A percentile compares a stretch with the other conserved stretches of the same genome.
phyloP scores from a whole-genome alignment of 441 rosid genomes.

The Theobroma grandiflorum region DNA sequence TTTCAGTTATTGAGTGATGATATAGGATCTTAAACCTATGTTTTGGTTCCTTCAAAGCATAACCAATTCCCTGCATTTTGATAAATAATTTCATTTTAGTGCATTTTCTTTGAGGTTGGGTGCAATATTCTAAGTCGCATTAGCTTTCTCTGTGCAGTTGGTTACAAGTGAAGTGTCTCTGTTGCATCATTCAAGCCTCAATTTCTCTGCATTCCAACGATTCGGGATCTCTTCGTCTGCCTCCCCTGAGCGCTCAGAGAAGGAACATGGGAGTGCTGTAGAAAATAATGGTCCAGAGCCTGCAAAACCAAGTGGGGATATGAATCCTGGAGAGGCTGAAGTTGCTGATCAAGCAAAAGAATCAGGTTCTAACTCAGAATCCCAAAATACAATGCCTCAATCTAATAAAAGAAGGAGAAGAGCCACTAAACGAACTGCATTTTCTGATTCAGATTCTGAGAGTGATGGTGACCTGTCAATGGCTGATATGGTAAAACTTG shows the following conservation, averaged over 20 bases:
- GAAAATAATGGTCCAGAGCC: slow-evolving; percentile 30
- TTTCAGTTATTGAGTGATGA: background rate
- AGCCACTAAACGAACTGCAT: slow-evolving; percentile 50
- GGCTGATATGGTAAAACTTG: slow-evolving; percentile 80
- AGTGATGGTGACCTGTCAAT: slow-evolving; percentile 59
- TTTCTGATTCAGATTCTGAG: slow-evolving; percentile 65
- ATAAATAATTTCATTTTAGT: background rate
- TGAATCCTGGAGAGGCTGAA: slow-evolving; percentile 36
- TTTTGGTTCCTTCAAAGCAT: background rate
- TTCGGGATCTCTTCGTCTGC: slow-evolving; percentile 77
- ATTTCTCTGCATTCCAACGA: slow-evolving; percentile 54
- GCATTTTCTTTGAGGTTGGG: background rate
- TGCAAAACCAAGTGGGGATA: slow-evolving; percentile 41
- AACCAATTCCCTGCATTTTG: background rate
- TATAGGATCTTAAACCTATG: slow-evolving; percentile 5
- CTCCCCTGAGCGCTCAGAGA: slow-evolving; percentile 64
- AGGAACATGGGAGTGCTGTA: slow-evolving; percentile 43
- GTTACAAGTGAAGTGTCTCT: slow-evolving; percentile 48
- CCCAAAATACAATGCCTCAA: slow-evolving; percentile 32
- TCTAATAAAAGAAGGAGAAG: slow-evolving; percentile 44
- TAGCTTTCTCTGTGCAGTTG: slow-evolving; percentile 44
- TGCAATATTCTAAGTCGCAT: slow-evolving; percentile 1
- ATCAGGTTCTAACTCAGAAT: slow-evolving; percentile 49
- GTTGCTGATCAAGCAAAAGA: slow-evolving; percentile 41
- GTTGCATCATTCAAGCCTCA: slow-evolving; percentile 47